Evolutionary conservation across 2,329 filamentous ascomycete species (phyloP), one percentile per base, ranked within the genome.

Genomic region (Fusarium verrucosum): DNA sequence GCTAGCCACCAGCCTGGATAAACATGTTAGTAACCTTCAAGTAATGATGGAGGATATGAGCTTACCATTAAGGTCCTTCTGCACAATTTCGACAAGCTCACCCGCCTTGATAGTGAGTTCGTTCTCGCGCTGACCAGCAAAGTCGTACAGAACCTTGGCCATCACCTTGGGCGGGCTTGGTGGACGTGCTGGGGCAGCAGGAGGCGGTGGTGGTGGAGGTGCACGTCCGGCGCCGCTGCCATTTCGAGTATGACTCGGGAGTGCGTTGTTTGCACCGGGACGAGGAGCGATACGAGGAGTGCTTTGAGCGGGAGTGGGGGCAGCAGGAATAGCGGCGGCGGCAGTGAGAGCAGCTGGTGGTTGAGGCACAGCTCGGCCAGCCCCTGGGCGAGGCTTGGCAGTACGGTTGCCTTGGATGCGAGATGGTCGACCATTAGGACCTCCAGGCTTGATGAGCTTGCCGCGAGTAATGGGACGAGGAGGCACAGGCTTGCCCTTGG

Each of bases 1-100:
- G 90, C 95, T 42, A 98, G 83, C 94, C 94, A 98, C 95, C 95
- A 99, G 50, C 95, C 94, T 97, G 20, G 14, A 47, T 49, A 13
- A 32, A 26, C 37, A 20, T 51, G 66, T 83, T 75, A 82, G 78
- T 47, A 16, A 16, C 16, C 4, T 25, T 51, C 22, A 16, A 11
- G 10, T 16, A 16, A 20, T 5, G n/a, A 17, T n/a, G 26, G 5
- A 41, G 11, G 2, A 11, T 4, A 56, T 44, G 41, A 13, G 60
- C 89, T 77, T 86, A 97, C 94, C 95, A 75, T 98, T 98, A 76
- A 86, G 89, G 78, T 97, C 94, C 78, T 97, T 97, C 73, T 95
- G 90, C n/a, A 96, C 86, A 73, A 99, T 88, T 75, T 96, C 88
- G 50, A 99, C 86, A 44, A 97, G 78, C 64, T 98, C 91, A 46